Evolutionary conservation across 345 rosid genomes (phyloP), one percentile per base, ranked within the genome.

Genomic region (Arabis alpina): DNA sequence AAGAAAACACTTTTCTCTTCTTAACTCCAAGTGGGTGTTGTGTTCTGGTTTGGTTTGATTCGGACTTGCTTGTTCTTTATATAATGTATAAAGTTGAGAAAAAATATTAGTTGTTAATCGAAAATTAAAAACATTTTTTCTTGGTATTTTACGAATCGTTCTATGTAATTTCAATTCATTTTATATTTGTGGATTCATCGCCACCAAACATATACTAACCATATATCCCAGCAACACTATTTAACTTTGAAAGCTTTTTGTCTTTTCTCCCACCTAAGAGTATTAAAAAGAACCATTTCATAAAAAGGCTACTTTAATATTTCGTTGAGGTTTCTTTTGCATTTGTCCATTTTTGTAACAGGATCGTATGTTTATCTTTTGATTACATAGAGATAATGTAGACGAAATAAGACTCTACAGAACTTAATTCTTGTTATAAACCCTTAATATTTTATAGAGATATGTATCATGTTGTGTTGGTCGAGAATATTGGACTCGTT

Each of bases 151-250:
- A 39, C 13, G n/a, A 1, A 2, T n/a, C 23, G 23, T 8, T 32
- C 40, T 15, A 50, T 59, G 47, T 44, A 27, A 41, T 57, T 58
- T 40, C 34, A 19, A 8, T 16, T 57, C 25, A 47, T 44, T 66
- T 73, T 50, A 65, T 51, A 51, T 66, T 16, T 43, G 62, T 59
- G 62, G 68, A 58, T 53, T 51, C 36, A 56, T 27, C 62, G 66
- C 67, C 77, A 43, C 72, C 66, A 73, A 66, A 43, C 61, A 40
- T 56, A 48, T 72, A n/a, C 23, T 65, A 65, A 41, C 77, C 76
- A 55, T 54, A 63, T 50, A 15, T 53, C n/a, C 30, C 10, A 34
- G 48, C 61, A 53, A 61, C 45, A 61, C 54, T 53, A 59, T 36
- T 50, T 8, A 15, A 44, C 41, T 63, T 54, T 36, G 23, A 37